phyloP scores from a whole-genome alignment of 106 monocot species.

The Hemerocallis citrina region DNA sequence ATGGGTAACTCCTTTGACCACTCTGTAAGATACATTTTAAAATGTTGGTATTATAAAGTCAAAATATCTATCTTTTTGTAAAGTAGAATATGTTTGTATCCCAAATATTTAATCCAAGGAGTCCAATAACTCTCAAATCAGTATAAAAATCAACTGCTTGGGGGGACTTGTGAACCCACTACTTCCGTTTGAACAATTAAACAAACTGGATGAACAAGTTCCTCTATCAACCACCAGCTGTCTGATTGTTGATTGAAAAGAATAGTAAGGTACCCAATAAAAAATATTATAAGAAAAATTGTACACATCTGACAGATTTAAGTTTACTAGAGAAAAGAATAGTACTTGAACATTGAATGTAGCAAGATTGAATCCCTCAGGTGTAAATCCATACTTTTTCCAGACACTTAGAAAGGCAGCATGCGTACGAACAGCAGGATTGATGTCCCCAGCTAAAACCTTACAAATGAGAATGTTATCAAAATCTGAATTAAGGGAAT shows the following conservation, averaged over 20 bases:
- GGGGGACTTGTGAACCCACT: neutral
- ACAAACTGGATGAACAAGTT: neutral
- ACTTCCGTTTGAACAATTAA: neutral
- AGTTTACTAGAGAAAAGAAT: constrained; percentile 5
- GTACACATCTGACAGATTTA: no score
- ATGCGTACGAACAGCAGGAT: constrained; percentile 89
- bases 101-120: neutral
- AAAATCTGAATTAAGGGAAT: constrained; percentile 9
- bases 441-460: constrained; percentile 98
- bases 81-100: neutral
- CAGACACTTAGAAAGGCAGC: constrained; percentile 99
- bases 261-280: no score
- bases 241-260: neutral
- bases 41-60: neutral
- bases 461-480: constrained; percentile 36
- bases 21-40: constrained; percentile 27
- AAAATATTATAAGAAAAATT: no score
- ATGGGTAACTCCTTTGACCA: constrained; percentile 92
- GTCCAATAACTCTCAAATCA: neutral
- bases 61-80: neutral
- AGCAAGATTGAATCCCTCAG: constrained; percentile 96
- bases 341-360: constrained; percentile 68
- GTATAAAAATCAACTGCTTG: neutral
- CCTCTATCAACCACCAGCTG: neutral
- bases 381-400: constrained; percentile 95